phyloP scores from a whole-genome alignment of 2,329 filamentous ascomycete genomes.

The Fusarium circinatum region DNA sequence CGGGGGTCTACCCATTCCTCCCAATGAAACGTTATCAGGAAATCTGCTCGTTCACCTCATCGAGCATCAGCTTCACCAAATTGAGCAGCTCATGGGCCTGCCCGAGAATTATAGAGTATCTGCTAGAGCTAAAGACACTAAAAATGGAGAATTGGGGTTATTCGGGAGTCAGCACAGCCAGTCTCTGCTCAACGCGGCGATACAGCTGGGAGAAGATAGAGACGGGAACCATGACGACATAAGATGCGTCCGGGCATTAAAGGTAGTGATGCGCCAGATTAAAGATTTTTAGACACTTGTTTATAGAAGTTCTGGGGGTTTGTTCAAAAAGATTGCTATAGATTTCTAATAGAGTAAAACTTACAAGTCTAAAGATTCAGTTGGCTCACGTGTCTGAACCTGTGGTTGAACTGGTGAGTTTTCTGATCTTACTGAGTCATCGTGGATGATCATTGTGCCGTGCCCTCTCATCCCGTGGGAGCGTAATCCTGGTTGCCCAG shows the following conservation, averaged over 20 bases:
- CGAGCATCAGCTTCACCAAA: constrained; percentile 9
- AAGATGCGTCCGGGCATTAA: constrained; percentile 7
- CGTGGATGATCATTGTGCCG: not conserved
- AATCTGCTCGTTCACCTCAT: constrained; percentile 8
- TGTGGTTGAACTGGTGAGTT: not conserved
- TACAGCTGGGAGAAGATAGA: constrained; percentile 9
- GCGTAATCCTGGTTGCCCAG: not conserved
- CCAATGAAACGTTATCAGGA: constrained; percentile 1
- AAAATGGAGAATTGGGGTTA: constrained; percentile 5
- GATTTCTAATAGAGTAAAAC: not conserved
- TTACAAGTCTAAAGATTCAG: not conserved
- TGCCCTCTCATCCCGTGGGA: not conserved
- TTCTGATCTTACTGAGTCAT: not conserved
- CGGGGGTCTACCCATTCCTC: not conserved
- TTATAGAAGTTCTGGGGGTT: not conserved
- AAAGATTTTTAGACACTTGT: constrained; percentile 9
- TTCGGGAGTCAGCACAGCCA: not conserved
- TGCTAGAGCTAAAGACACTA: constrained; percentile 1
- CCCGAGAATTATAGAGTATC: constrained; percentile 8
- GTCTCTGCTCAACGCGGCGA: not conserved
- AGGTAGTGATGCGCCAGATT: constrained; percentile 6
- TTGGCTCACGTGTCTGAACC: not conserved
- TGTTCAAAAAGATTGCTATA: not conserved
- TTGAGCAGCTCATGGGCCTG: constrained; percentile 5
- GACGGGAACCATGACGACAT: constrained; percentile 10